Percentiles rank a stretch among this genome's conserved stretches.
Evolutionary conservation across 1,284 basidiomycete species (phyloP).

Genomic region (Polyporus tsugae): DNA sequence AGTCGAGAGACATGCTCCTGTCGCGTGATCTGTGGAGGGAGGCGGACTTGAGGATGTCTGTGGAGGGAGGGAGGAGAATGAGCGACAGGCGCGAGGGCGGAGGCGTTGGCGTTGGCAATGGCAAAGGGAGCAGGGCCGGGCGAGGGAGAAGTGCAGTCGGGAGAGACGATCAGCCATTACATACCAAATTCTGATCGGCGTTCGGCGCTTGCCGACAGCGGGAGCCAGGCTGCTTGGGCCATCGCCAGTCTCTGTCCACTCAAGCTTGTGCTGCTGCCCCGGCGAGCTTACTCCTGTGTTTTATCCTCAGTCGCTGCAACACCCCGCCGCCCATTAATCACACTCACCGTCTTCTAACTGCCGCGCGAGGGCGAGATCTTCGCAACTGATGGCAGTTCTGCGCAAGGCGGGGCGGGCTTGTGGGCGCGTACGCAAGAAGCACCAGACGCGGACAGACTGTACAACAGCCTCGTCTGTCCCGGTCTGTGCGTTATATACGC

Average conservation of each 20-base stretch:
- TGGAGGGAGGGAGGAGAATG: constrained; percentile 7
- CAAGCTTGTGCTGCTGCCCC: constrained; percentile 12
- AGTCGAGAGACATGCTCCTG: constrained; percentile 66
- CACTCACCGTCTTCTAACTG: constrained; percentile 21
- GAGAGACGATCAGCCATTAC: constrained; percentile 40
- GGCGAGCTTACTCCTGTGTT: constrained; percentile 29
- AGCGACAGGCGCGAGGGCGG: constrained; percentile 13
- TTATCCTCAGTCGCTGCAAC: constrained; percentile 14
- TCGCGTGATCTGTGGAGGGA: constrained; percentile 44
- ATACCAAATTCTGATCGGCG: constrained; percentile 61
- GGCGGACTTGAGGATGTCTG: constrained; percentile 56
- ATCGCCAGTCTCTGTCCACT: constrained; percentile 29
- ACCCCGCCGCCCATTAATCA: constrained; percentile 24
- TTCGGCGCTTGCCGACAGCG: constrained; percentile 49
- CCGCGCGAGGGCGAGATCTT: constrained; percentile 14
- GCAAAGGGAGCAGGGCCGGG: constrained; percentile 19
- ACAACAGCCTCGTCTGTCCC: constrained; percentile 7
- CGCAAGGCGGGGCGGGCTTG: constrained; percentile 14
- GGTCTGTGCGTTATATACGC: constrained; percentile 23
- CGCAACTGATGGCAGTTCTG: constrained; percentile 12
- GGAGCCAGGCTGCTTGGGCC: constrained; percentile 47
- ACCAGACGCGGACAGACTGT: constrained; percentile 13
- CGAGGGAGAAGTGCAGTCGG: constrained; percentile 11
- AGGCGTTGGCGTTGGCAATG: constrained; percentile 27
- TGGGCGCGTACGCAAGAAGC: constrained; percentile 19